Evolutionary conservation across 352 stramenopile genomes (phyloP).

Genomic region (Globisporangium orthogonon): DNA sequence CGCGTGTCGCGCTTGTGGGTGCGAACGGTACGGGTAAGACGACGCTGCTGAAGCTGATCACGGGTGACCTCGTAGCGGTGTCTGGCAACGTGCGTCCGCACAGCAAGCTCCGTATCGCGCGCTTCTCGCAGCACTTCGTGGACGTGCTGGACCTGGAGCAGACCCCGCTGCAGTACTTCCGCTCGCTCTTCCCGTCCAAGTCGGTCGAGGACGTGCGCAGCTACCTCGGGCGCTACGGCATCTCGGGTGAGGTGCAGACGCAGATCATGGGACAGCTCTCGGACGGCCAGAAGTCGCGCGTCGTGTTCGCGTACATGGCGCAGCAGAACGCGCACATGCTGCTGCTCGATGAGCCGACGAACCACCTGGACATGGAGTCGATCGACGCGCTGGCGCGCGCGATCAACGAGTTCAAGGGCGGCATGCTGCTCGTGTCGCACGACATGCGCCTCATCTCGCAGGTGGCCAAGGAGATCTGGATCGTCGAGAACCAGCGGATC

Average conservation of each 20-base stretch:
- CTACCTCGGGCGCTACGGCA: slow-evolving; percentile 95
- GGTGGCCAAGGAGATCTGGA: slow-evolving; percentile 99
- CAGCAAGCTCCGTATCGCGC: slow-evolving; percentile 91
- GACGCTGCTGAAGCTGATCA: slow-evolving; percentile 98
- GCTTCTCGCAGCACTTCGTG: slow-evolving; percentile 94
- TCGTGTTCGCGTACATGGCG: slow-evolving; percentile 98
- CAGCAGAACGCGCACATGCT: slow-evolving; percentile 96
- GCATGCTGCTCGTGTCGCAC: slow-evolving; percentile 99
- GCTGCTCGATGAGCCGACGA: slow-evolving; percentile 98
- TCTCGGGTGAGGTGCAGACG: slow-evolving; percentile 98
- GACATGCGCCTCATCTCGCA: slow-evolving; percentile 98
- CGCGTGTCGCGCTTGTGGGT: slow-evolving; percentile 94
- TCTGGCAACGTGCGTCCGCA: slow-evolving; percentile 94
- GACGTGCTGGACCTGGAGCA: slow-evolving; percentile 97
- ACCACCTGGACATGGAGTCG: slow-evolving; percentile 99
- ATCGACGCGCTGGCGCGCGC: slow-evolving; percentile 99
- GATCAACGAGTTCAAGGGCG: slow-evolving; percentile 97
- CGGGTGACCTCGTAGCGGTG: slow-evolving; percentile 92
- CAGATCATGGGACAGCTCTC: slow-evolving; percentile 96
- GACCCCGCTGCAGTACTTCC: slow-evolving; percentile 97
- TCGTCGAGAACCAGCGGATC: slow-evolving; percentile 97
- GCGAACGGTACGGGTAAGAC: slow-evolving; percentile 97
- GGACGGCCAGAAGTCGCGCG: slow-evolving; percentile 99
- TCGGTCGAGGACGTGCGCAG: slow-evolving; percentile 93
- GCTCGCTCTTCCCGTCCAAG: slow-evolving; percentile 91